These are phyloP conservation scores for Suillus weaverae DNA, from an alignment of 768 basidiomycete species.

Conservation along the genomic window DNA sequence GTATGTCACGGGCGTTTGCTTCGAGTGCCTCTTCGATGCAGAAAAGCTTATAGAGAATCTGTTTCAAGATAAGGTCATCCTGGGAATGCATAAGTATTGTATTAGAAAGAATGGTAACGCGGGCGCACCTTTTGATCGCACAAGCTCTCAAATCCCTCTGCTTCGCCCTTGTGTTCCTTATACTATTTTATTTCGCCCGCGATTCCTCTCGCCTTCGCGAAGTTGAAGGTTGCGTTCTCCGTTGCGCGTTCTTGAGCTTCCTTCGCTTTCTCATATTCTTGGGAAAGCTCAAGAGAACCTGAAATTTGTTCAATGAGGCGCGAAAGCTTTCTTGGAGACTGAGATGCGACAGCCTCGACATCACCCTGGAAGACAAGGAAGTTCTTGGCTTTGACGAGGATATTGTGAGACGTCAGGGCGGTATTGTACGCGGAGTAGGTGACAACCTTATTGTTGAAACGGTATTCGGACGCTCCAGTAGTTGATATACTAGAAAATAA, in stretches of 20 bases:
- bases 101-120: background rate
- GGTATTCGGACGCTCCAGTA: constrained; percentile 88
- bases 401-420: constrained; percentile 85
- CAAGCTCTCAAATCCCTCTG: constrained; percentile 81
- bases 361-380: constrained; percentile 99
- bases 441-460: constrained; percentile 76
- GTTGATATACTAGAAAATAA: constrained; percentile 62
- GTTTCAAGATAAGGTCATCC: constrained; percentile 81
- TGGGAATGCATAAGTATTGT: constrained; percentile 32
- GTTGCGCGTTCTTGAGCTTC: constrained; percentile 87
- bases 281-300: constrained; percentile 86
- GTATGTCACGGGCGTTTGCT: constrained; percentile 66
- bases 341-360: constrained; percentile 95
- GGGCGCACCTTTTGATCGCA: constrained; percentile 67
- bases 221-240: constrained; percentile 93
- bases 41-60: constrained; percentile 84
- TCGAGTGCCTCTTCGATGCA: constrained; percentile 87
- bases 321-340: constrained; percentile 87
- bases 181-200: constrained; percentile 96
- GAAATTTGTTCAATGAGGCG: constrained; percentile 94
- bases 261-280: constrained; percentile 88
- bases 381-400: constrained; percentile 98
- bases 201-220: constrained; percentile 90
- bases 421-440: constrained; percentile 89
- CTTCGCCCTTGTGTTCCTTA: constrained; percentile 94